These are phyloP conservation scores for Globisporangium barbulae DNA, from an alignment of 352 stramenopile genomes.

Conservation along the genomic window DNA sequence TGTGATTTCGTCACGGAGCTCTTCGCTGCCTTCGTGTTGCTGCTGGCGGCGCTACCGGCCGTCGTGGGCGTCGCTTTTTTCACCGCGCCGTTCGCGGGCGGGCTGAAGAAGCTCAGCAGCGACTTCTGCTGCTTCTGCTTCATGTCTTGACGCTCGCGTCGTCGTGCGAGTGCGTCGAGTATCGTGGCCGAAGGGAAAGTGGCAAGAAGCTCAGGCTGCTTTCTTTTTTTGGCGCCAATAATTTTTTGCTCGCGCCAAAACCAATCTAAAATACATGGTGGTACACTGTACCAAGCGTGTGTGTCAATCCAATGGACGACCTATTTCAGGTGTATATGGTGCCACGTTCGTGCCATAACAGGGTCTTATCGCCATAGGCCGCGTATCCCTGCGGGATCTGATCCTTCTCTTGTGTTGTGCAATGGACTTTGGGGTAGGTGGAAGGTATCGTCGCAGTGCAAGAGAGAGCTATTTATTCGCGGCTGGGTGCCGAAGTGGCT, in stretches of 20 bases:
- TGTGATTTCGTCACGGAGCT: slow-evolving; percentile 6
- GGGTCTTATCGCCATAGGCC: neutral
- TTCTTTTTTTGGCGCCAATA: slow-evolving; percentile 2
- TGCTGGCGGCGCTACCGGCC: slow-evolving; percentile 1
- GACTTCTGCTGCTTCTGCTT: slow-evolving; percentile 72
- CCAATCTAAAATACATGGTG: neutral
- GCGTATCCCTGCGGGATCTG: neutral
- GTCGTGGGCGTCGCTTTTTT: slow-evolving; percentile 31
- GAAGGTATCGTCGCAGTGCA: neutral
- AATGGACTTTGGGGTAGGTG: neutral
- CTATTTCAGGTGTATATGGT: neutral
- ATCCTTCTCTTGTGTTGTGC: neutral
- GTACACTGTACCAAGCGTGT: neutral
- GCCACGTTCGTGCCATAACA: too few species aligned
- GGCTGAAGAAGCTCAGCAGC: slow-evolving; percentile 85
- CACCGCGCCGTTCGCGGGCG: slow-evolving; percentile 32
- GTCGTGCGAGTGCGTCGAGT: neutral
- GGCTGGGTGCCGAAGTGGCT: neutral
- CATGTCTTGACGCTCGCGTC: slow-evolving; percentile 14
- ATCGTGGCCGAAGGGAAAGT: neutral
- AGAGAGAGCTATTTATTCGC: neutral
- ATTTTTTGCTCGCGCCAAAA: neutral
- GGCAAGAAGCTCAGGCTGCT: neutral
- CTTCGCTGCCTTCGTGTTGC: slow-evolving; percentile 8
- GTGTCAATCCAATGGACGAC: neutral